Conservation (phyloP, 768 basidiomycete genomes). For the Tylopilus rubrobrunneus region DNA sequence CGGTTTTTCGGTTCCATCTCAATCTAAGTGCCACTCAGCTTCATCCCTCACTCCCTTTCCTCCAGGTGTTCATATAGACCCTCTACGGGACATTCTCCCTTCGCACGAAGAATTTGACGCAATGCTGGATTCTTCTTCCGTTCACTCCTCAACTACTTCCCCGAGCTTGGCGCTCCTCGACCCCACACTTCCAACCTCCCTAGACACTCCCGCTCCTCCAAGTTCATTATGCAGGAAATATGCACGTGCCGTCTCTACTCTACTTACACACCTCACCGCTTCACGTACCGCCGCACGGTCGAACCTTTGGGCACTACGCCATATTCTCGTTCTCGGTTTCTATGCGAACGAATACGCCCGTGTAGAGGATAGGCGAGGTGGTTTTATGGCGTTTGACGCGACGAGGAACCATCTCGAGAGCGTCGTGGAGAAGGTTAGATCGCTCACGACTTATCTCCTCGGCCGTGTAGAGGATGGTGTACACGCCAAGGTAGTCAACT, state of each 20-base stretch:
- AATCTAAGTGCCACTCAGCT: too few species aligned
- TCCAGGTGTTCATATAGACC: constrained; percentile 36
- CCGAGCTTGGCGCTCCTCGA: constrained; percentile 59
- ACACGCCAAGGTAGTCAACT: constrained; percentile 41
- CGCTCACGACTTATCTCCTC: constrained; percentile 62
- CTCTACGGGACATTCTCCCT: constrained; percentile 52
- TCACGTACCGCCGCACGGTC: constrained; percentile 59
- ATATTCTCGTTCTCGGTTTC: constrained; percentile 59
- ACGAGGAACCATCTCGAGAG: constrained; percentile 29
- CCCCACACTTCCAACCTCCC: constrained; percentile 49
- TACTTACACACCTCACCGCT: constrained; percentile 51
- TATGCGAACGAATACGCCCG: constrained; percentile 61
- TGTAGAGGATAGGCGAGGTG: constrained; percentile 45
- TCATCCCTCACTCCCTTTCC: constrained; percentile 34
- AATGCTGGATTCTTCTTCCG: constrained; percentile 37
- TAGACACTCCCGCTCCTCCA: constrained; percentile 17
- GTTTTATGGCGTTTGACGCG: constrained; percentile 38
- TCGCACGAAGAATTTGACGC: constrained; percentile 41
- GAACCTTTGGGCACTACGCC: constrained; percentile 65
- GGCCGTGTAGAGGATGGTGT: constrained; percentile 45
- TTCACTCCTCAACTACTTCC: constrained; percentile 47
- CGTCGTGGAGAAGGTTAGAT: constrained; percentile 44
- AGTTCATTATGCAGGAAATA: constrained; percentile 37
- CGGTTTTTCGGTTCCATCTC: too few species aligned
- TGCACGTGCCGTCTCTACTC: constrained; percentile 54